phyloP scores from a whole-genome alignment of 1,284 basidiomycete species.

The Fomitopsis palustris region DNA sequence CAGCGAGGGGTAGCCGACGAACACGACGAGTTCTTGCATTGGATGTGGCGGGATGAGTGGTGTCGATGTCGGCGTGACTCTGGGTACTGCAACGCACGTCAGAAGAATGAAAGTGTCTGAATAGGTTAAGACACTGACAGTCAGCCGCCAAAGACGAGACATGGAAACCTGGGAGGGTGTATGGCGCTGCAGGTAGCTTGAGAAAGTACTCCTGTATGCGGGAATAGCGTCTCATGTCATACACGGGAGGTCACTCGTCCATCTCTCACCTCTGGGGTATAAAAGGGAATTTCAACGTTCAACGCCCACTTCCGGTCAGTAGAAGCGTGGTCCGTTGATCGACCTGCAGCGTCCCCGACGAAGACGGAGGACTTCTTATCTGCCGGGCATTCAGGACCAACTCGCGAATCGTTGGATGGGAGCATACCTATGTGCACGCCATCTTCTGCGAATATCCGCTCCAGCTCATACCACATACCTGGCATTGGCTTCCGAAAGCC shows the following conservation, averaged over 20 bases:
- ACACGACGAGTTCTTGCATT: slow-evolving; percentile 66
- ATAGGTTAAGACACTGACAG: slow-evolving; percentile 27
- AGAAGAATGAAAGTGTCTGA: background rate
- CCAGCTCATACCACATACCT: slow-evolving; percentile 82
- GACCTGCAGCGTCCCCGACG: slow-evolving; percentile 90
- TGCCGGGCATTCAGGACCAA: slow-evolving; percentile 25
- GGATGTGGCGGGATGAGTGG: slow-evolving; percentile 50
- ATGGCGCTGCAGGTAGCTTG: slow-evolving; percentile 41
- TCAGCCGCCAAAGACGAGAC: slow-evolving; percentile 42
- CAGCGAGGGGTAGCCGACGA: slow-evolving; percentile 84
- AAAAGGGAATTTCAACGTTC: slow-evolving; percentile 71
- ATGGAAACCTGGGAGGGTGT: slow-evolving; percentile 57
- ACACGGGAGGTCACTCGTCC: slow-evolving; percentile 14
- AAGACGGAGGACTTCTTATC: slow-evolving; percentile 71
- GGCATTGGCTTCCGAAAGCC: slow-evolving; percentile 85
- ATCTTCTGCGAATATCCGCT: slow-evolving; percentile 54
- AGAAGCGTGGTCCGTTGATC: slow-evolving; percentile 68
- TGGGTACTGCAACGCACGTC: slow-evolving; percentile 41
- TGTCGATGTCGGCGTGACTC: slow-evolving; percentile 56
- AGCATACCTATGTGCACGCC: slow-evolving; percentile 62
- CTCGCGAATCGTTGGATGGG: background rate
- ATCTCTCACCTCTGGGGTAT: slow-evolving; percentile 56
- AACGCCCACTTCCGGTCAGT: slow-evolving; percentile 86
- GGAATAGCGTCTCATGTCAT: background rate
- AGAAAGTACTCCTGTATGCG: slow-evolving; percentile 75